Percentiles rank a stretch among this genome's conserved stretches.
These are phyloP conservation scores for Penicillium sp. DNA, from an alignment of 2,329 filamentous ascomycete genomes.

Conservation along the genomic window DNA sequence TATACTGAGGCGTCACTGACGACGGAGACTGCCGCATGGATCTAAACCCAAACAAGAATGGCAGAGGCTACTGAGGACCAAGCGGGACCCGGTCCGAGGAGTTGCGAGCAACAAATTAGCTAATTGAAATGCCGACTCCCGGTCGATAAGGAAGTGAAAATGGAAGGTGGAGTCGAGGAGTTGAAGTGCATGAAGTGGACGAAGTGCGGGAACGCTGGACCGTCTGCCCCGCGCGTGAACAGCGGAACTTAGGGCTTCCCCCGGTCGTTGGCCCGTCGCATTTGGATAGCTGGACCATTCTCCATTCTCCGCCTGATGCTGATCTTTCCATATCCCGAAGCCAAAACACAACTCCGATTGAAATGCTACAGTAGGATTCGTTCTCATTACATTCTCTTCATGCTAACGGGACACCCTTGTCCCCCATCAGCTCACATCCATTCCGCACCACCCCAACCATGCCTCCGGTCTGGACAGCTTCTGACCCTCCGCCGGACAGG, in stretches of 20 bases:
- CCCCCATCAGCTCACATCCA: conserved; percentile 73
- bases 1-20: background rate
- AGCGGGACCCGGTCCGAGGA: conserved; percentile 11
- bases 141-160: conserved; percentile 5
- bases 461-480: conserved; percentile 87
- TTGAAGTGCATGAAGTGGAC: background rate
- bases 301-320: background rate
- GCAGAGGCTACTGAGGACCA: conserved; percentile 6
- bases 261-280: too few relatives aligned
- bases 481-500: conserved; percentile 80
- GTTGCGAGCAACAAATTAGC: conserved; percentile 11
- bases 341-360: background rate
- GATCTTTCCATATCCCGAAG: background rate
- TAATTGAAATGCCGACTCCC: conserved; percentile 12
- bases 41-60: background rate
- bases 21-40: conserved; percentile 2
- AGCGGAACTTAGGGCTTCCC: background rate
- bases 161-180: background rate
- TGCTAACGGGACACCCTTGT: conserved; percentile 29
- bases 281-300: too few relatives aligned
- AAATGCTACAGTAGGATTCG: background rate
- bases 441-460: conserved; percentile 84
- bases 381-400: conserved; percentile 4
- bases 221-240: too few relatives aligned
- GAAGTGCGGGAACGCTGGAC: background rate